Conservation (phyloP, 208 protist genomes). For the Naegleria lovaniensis region DNA sequence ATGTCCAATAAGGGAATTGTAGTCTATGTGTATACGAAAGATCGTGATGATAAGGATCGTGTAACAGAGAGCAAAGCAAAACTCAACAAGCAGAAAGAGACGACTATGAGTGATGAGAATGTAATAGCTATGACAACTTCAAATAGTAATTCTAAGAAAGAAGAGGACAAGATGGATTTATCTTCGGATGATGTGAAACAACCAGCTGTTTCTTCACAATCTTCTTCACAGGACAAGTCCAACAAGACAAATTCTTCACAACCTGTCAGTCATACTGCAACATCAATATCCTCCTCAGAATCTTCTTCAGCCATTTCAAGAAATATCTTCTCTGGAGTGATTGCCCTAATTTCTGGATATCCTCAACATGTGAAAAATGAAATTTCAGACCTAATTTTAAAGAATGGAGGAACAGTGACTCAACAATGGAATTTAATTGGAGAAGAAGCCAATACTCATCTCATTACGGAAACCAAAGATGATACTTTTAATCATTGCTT, state of each 20-base stretch:
- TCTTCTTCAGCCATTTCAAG: no score
- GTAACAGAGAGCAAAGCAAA: neutral
- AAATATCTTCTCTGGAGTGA: neutral
- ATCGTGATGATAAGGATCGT: neutral
- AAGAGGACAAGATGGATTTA: neutral
- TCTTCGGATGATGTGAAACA: neutral
- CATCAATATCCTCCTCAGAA: no score
- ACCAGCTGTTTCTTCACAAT: neutral
- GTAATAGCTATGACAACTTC: no score
- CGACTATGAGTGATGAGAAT: no score
- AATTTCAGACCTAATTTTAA: neutral
- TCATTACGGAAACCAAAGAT: neutral
- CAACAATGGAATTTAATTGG: neutral
- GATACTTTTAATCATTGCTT: neutral
- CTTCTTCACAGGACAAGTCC: no score
- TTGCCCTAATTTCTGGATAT: constrained; percentile 23
- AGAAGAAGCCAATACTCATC: neutral
- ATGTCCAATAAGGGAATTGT: neutral
- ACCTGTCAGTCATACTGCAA: no score
- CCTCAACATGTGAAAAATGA: neutral
- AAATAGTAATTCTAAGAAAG: no score
- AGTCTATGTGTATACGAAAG: constrained; percentile 12
- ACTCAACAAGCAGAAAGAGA: neutral
- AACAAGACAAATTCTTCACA: neutral
- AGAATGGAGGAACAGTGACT: neutral